Percentiles rank a stretch among this genome's conserved stretches.
Conservation (phyloP, 352 stramenopile species). For the Phytophthora palmivora region DNA sequence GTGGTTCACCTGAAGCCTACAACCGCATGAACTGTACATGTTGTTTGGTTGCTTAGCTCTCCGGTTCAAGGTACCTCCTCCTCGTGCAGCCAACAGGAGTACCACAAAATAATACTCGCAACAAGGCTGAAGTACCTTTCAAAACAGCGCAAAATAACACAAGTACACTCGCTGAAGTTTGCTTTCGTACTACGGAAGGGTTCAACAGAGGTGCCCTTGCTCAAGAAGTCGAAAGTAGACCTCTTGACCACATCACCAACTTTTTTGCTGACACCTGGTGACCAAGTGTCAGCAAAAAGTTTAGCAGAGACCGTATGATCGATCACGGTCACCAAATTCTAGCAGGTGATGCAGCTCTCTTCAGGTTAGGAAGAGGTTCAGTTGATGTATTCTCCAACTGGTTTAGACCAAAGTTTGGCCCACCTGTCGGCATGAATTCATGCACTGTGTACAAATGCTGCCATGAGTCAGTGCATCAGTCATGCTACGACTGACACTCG, state of each 20-base stretch:
- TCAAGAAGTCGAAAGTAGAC: too few relatives aligned
- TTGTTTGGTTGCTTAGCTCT: neutral
- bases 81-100: neutral
- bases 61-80: neutral
- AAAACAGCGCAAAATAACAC: too few relatives aligned
- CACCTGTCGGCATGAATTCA: neutral
- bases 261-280: too few relatives aligned
- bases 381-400: conserved; percentile 14
- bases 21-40: conserved; percentile 12
- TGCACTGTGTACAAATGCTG: neutral
- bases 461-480: conserved; percentile 6
- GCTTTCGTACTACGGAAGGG: too few relatives aligned
- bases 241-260: too few relatives aligned
- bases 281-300: neutral
- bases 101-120: neutral
- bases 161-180: too few relatives aligned
- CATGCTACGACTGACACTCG: conserved; percentile 4
- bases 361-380: conserved; percentile 3
- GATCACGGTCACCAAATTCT: conserved; percentile 3
- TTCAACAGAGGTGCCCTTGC: neutral
- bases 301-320: conserved; percentile 12
- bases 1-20: conserved; percentile 2
- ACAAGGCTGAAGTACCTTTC: conserved; percentile 4
- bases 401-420: neutral
- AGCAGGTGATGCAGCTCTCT: conserved; percentile 24